Evolutionary conservation across 2,329 filamentous ascomycete species (phyloP), one percentile per base, ranked within the genome.

Genomic region (Teratosphaeria zuluensis): DNA sequence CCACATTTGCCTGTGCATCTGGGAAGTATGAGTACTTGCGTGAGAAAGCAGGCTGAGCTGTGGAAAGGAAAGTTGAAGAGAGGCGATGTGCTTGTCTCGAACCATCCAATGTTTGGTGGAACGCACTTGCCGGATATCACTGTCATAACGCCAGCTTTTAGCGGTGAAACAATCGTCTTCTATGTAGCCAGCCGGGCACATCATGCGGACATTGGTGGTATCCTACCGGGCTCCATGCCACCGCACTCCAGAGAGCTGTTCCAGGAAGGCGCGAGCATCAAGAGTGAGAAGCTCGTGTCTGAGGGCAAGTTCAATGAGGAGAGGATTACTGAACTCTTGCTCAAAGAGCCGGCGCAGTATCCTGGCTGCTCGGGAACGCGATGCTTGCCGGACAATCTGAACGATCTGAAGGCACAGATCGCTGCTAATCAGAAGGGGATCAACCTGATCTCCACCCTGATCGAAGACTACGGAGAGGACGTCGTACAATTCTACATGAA

Each of bases 351-450:
- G 0, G 87, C 88, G 0, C 78, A 86, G 65, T 85, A 88, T 64
- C 84, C 85, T 0, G 90, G 88, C 1, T 94, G 89, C 74, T 86
- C 83, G 57, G 90, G 89, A 1, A 92, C 90, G 0, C 79, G 90
- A 51, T 90, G 89, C 69, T 77, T 95, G 1, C 84, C 83, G 9
- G 90, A 95, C 72, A 95, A 95, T 69, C 79, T 95, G 63, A 92
- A 90, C 56, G 90, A 95, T 69, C 78, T 95, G 48, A 91, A 92
- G 72, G 90, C 90, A 0, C 90, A 95, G 70, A 86, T 94, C 12
- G 89, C 90, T 0, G 89, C 90, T 12, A 95, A 95, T 68, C 87
- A 90, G 66, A 91, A 91, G 65, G 90, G 90, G 8, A 92, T 92
- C 68, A 85, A 84, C 38, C 77, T 92, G 24, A 94, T 95, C 64